Evolutionary conservation across 139 green algal species (phyloP), one percentile per base, ranked within the genome.

Genomic region (Coelastrella sp.): DNA sequence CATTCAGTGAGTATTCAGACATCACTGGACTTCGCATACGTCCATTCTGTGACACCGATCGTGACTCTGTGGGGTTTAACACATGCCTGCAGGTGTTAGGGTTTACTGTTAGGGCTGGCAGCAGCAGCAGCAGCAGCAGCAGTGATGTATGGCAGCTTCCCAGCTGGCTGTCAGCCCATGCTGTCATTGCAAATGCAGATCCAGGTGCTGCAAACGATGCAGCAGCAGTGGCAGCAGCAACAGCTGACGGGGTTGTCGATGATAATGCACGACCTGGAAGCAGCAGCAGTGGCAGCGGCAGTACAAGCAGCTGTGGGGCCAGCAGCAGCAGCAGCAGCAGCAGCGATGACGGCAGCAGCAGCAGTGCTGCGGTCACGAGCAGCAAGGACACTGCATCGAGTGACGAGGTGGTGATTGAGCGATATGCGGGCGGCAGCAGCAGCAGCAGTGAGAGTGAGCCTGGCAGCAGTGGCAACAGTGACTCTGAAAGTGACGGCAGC

Each of bases 71-170:
- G 32, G 32, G 32, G 32, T 47, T 47, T 47, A 47, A 2, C 1
- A 47, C 32, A 47, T 47, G 32, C 32, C 32, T 47, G 32, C 32
- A 47, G 32, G 32, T 47, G 32, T 47, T 47, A 47, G 32, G 32
- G 32, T 47, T 47, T 32, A 78, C 19, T 7, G 16, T 11, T 0
- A 10, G 20, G 6, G 13, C 14, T 78, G 13, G 73, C 20, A 22
- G 47, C 76, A 83, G 76, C 77, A 64, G 73, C 20, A 22, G 47
- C 76, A 83, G 76, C 77, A 64, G 77, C 77, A 83, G 77, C 77
- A 83, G 32, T 54, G 65, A 14, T 83, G 3, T 20, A 6, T 64
- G 54, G 54, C 47, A 61, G 13, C 17, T 22, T 59, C 22, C 22
- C 20, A 13, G 11, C 22, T 59, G 22, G 74, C 74, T 57, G 5